These are phyloP conservation scores for Eucalyptus albens DNA, from an alignment of 345 rosid species.

Conservation along the genomic window DNA sequence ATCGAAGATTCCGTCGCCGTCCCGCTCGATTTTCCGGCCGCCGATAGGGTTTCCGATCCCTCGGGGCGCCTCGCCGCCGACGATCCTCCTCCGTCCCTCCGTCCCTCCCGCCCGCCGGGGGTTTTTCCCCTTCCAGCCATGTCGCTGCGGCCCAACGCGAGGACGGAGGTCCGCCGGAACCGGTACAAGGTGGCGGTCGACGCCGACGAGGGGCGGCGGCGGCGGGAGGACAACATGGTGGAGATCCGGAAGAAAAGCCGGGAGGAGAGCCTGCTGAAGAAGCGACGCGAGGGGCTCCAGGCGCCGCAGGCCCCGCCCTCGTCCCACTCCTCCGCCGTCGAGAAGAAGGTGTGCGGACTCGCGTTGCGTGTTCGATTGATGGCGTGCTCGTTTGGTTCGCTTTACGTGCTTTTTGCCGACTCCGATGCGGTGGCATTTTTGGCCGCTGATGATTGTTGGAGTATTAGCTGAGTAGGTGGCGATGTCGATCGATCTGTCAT, in stretches of 20 bases:
- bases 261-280: slow-evolving; percentile 84
- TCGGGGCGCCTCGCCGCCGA: not conserved
- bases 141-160: slow-evolving; percentile 75
- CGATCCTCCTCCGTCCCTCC: not conserved
- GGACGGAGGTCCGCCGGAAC: slow-evolving; percentile 63
- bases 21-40: not conserved
- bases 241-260: slow-evolving; percentile 86
- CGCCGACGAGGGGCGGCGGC: slow-evolving; percentile 78
- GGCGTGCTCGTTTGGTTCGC: not conserved
- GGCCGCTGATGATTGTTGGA: not conserved
- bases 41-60: not conserved
- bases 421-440: not conserved
- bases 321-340: slow-evolving; percentile 26
- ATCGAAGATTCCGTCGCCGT: not conserved
- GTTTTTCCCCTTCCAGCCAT: not conserved
- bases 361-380: not conserved
- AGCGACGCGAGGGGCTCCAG: slow-evolving; percentile 76
- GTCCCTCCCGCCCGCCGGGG: not conserved
- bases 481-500: not conserved
- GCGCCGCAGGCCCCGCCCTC: slow-evolving; percentile 31
- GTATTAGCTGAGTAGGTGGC: not conserved
- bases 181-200: slow-evolving; percentile 78
- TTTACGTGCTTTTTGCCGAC: not conserved
- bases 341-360: slow-evolving; percentile 40
- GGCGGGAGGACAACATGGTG: slow-evolving; percentile 88